Evolutionary conservation across 257 asterid species (phyloP), one percentile per base, ranked within the genome.

Genomic region (Scutellaria barbata): DNA sequence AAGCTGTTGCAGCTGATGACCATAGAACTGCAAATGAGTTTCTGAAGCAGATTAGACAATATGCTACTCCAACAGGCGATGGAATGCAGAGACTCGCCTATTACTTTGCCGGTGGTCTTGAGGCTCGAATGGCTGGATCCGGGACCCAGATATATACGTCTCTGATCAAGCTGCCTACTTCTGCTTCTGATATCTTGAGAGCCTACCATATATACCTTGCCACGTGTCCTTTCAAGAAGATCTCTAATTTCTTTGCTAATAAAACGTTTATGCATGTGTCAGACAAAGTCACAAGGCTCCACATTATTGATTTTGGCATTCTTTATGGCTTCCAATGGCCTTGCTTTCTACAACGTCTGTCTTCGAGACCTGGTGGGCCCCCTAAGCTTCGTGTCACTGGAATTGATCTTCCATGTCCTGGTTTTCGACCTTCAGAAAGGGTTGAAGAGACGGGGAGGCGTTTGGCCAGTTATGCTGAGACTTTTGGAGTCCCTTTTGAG

Each of bases 1-100:
- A 90, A 79, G 92, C 97, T 3, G 90, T 90, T 72, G 96, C 92
- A 45, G 84, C 89, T 2, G 88, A 88, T 77, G 92, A 90, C 57
- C 85, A 81, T 43, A 80, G 90, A 70, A 78, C 83, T 0, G 96
- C 92, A 4, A 80, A 73, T 47, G 92, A 87, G 55, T 86, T 84
- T 75, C 79, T 90, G 54, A 87, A 82, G 82, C 92, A 87, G 81
- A 81, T 90, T 3, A 79, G 96, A 22, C 78, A 87, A 43, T 83
- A 88, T 30, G 77, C 96, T n/a, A 58, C 72, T 12, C 76, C 74
- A 3, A 74, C 76, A 0, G 90, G 87, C 1, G 86, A 83, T 12
- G 90, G 86, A 6, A 82, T 77, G 85, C 87, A 82, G 67, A 82
- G 87, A 67, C 75, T 82, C 2, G 87, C 90, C n/a, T 63, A 78